Evolutionary conservation across 371 early-diverging fungal genomes (phyloP).

Genomic region (Quaeritorhiza haematococci): DNA sequence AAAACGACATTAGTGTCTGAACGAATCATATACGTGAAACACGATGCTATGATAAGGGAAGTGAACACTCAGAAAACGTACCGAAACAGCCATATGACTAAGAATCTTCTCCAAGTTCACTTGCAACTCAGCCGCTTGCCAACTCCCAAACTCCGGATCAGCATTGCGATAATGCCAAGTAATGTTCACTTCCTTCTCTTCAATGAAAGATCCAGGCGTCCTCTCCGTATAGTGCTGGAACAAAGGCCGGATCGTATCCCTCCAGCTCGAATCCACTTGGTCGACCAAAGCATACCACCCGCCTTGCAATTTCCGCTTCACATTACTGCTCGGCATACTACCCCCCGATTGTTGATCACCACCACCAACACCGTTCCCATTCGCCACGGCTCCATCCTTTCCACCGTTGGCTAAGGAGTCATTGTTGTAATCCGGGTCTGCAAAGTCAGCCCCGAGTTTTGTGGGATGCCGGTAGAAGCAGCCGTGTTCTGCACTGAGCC

Average conservation of each 20-base stretch:
- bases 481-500: slow-evolving; percentile 92
- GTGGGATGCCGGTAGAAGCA: slow-evolving; percentile 84
- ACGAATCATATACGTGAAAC: background rate
- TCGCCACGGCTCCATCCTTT: too few relatives aligned
- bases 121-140: slow-evolving; percentile 89
- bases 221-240: slow-evolving; percentile 59
- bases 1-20: slow-evolving; percentile 5
- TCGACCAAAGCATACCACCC: slow-evolving; percentile 80
- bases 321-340: background rate
- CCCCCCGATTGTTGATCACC: background rate
- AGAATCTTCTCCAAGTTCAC: slow-evolving; percentile 90
- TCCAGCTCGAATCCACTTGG: slow-evolving; percentile 81
- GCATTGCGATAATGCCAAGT: slow-evolving; percentile 56
- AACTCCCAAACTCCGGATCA: slow-evolving; percentile 66
- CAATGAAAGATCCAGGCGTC: slow-evolving; percentile 51
- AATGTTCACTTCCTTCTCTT: slow-evolving; percentile 53
- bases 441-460: slow-evolving; percentile 31
- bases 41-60: background rate
- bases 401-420: too few relatives aligned
- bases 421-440: background rate
- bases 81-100: slow-evolving; percentile 86
- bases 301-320: too few relatives aligned
- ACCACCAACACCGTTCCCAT: background rate
- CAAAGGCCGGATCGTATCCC: slow-evolving; percentile 78
- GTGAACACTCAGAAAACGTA: slow-evolving; percentile 39